Evolutionary conservation across 306 rosid genomes (phyloP).

Genomic region (Lathyrus oleraceus): DNA sequence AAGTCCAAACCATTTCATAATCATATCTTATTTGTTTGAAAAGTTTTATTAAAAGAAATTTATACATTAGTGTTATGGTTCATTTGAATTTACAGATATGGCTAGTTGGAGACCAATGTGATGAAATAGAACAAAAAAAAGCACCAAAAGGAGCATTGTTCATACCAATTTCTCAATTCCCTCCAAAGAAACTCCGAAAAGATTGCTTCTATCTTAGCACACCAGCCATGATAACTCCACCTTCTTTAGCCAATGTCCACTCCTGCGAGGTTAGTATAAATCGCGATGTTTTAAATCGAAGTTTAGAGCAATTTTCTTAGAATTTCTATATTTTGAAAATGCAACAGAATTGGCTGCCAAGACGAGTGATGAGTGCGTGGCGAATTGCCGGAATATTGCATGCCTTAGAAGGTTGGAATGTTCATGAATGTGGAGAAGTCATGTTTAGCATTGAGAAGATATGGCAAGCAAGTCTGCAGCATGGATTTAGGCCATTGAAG

Average conservation of each 20-base stretch:
- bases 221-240: slow-evolving; percentile 75
- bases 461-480: slow-evolving; percentile 65
- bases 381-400: slow-evolving; percentile 74
- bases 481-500: slow-evolving; percentile 67
- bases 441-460: slow-evolving; percentile 50
- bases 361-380: slow-evolving; percentile 86
- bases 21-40: background rate
- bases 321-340: background rate
- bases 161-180: slow-evolving; percentile 71
- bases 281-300: background rate
- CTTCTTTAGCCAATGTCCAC: slow-evolving; percentile 53
- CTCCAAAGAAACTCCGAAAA: slow-evolving; percentile 60
- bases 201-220: slow-evolving; percentile 70
- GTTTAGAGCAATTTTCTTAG: background rate
- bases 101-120: slow-evolving; percentile 67
- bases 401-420: slow-evolving; percentile 65
- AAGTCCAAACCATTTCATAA: background rate
- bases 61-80: background rate
- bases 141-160: slow-evolving; percentile 75
- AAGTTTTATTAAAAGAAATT: background rate
- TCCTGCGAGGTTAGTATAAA: slow-evolving; percentile 71
- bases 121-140: slow-evolving; percentile 54
- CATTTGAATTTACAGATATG: slow-evolving; percentile 47
- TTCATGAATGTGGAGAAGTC: slow-evolving; percentile 57
- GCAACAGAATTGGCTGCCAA: slow-evolving; percentile 70